Percentiles rank a stretch among this genome's conserved stretches.
Evolutionary conservation across 345 rosid genomes (phyloP).

Genomic region (Zanthoxylum bungeanum): DNA sequence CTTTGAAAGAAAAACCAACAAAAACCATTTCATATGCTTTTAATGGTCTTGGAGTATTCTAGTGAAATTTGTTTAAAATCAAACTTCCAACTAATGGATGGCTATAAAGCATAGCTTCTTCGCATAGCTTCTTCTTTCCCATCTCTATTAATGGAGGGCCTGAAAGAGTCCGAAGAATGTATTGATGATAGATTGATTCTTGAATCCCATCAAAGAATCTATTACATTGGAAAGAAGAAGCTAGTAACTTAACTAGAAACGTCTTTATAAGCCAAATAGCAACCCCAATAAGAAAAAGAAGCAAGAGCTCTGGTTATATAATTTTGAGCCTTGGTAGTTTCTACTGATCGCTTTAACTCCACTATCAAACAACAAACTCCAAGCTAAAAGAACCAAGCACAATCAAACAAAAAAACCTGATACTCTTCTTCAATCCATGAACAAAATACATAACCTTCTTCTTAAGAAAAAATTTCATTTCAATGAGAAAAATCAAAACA

Average conservation of each 20-base stretch:
- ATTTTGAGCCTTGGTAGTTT: slow-evolving; percentile 31
- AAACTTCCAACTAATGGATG: too few species aligned
- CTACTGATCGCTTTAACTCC: slow-evolving; percentile 33
- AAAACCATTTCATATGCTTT: too few species aligned
- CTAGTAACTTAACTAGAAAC: slow-evolving; percentile 42
- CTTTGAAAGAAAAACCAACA: too few species aligned
- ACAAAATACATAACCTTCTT: slow-evolving; percentile 65
- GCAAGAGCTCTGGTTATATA: slow-evolving; percentile 41
- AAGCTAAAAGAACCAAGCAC: slow-evolving; percentile 43
- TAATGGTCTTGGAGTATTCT: too few species aligned
- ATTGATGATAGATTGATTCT: slow-evolving; percentile 61
- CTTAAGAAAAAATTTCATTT: slow-evolving; percentile 51
- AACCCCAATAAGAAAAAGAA: slow-evolving; percentile 39
- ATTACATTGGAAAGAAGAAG: slow-evolving; percentile 58
- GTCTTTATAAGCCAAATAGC: slow-evolving; percentile 52
- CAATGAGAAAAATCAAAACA: slow-evolving; percentile 44
- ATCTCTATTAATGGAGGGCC: too few species aligned
- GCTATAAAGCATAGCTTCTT: too few species aligned
- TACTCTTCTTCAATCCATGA: slow-evolving; percentile 48
- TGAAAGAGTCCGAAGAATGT: slow-evolving; percentile 45
- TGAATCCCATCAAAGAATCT: too few species aligned
- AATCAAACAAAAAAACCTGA: slow-evolving; percentile 49
- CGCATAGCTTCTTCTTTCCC: too few species aligned
- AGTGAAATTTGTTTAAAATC: too few species aligned
- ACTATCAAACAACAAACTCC: slow-evolving; percentile 33